A percentile compares a stretch with the other conserved stretches of the same genome.
Evolutionary conservation across 805 yeast species (phyloP).

Genomic region (Tetrapisispora phaffii): DNA sequence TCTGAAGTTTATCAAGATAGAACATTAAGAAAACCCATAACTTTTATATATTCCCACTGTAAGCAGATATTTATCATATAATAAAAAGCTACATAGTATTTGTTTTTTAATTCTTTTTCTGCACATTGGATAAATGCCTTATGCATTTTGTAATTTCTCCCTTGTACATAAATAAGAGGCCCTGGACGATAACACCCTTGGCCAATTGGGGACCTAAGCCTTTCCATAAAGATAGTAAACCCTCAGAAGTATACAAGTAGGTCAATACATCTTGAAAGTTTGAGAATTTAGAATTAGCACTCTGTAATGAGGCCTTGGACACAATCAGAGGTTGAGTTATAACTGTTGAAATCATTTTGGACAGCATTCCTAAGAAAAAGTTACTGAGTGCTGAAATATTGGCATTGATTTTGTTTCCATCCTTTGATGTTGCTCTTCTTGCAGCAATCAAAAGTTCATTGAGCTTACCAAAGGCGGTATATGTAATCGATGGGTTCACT

Average conservation of each 20-base stretch:
- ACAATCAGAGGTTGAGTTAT: constrained; percentile 79
- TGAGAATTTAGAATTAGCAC: constrained; percentile 37
- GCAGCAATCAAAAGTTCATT: constrained; percentile 39
- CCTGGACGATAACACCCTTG: constrained; percentile 79
- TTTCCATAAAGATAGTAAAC: constrained; percentile 57
- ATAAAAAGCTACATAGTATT: neutral
- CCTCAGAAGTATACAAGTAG: constrained; percentile 56
- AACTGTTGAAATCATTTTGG: constrained; percentile 71
- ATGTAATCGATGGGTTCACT: constrained; percentile 77
- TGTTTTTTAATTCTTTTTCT: constrained; percentile 6
- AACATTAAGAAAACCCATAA: neutral
- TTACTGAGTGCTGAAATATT: constrained; percentile 51
- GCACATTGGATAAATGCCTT: constrained; percentile 4
- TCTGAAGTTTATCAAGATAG: neutral
- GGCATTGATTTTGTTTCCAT: constrained; percentile 11
- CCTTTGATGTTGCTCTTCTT: constrained; percentile 2
- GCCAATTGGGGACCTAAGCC: constrained; percentile 72
- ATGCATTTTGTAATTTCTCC: constrained; percentile 43
- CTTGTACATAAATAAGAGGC: constrained; percentile 70
- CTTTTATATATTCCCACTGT: neutral
- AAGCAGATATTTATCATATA: neutral
- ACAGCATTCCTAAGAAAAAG: constrained; percentile 65
- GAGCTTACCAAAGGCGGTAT: constrained; percentile 67
- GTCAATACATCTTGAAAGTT: constrained; percentile 54
- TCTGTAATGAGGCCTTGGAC: constrained; percentile 72